Evolutionary conservation across 192 early-diverging fungal genomes (phyloP), one percentile per base, ranked within the genome.

Genomic region (Podila minutissima): DNA sequence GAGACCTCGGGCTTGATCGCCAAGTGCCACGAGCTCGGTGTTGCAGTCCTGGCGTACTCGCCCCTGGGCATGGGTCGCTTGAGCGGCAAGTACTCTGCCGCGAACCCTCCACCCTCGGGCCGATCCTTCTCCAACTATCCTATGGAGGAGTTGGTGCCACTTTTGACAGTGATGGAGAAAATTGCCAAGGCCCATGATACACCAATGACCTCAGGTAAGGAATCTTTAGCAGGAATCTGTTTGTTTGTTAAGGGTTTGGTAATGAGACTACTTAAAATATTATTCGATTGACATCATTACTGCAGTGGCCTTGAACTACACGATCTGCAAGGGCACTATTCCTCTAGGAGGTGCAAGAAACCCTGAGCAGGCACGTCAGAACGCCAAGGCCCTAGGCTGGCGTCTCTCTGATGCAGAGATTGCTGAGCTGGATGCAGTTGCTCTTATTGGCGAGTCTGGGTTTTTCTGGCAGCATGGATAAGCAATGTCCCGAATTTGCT

Each of bases 61-160:
- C 93, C 92, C 4, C 69, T 95, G 5, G 93, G 92, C 3, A 86
- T 90, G 57, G 94, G 94, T 6, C 89, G 93, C 48, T 68, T 94
- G 61, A 90, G 90, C 2, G 91, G 93, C 19, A 78, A 84, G 15
- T 88, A 90, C 70, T 58, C 60, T 22, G 77, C 77, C 4, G 71
- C 66, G n/a, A 81, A 81, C 65, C 77, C 77, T 35, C 77, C 77
- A 31, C 71, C 77, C 1, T 72, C 77, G 0, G 61, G 61, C 19
- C 70, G 77, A 7, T 22, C 46, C 11, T 81, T 81, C 28, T 81
- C 77, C 4, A 65, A 81, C 33, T 81, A 81, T 17, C 77, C 77
- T 5, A 81, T 81, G 77, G 57, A 55, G 26, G 71, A 81, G 57
- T 31, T 81, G 28, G 57, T 48, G 12, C 77, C 77, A 15, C 24